These are phyloP conservation scores for Orbilia javanica DNA, from an alignment of 2,329 filamentous ascomycete genomes.

Conservation along the genomic window DNA sequence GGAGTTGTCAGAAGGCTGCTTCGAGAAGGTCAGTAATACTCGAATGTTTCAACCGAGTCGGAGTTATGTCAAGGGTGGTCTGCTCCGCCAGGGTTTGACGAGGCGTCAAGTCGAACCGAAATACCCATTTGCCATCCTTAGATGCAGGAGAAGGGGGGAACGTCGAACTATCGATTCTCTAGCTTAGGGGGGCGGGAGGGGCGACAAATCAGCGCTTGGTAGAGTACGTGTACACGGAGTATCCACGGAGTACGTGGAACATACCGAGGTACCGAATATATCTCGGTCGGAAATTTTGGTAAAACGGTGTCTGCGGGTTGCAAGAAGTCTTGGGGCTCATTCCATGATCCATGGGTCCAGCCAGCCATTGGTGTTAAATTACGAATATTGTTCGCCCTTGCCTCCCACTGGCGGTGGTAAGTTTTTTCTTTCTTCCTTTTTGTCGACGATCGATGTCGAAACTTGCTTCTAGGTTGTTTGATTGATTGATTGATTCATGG, in stretches of 20 bases:
- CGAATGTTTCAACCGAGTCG: conserved; percentile 29
- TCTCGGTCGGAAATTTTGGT: neutral
- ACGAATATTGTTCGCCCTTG: conserved; percentile 56
- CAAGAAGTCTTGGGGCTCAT: neutral
- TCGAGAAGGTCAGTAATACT: conserved; percentile 41
- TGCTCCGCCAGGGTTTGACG: conserved; percentile 3
- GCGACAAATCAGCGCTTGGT: neutral
- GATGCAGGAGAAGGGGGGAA: conserved; percentile 34
- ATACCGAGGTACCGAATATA: too few species aligned
- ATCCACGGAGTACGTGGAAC: neutral
- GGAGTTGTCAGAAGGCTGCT: conserved; percentile 8
- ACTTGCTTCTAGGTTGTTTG: neutral
- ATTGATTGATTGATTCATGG: neutral
- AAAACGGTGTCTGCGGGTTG: neutral
- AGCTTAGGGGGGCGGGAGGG: neutral
- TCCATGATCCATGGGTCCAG: conserved; percentile 30
- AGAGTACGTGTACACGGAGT: neutral
- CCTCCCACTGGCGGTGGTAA: conserved; percentile 23
- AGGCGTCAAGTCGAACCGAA: conserved; percentile 48
- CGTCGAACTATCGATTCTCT: neutral
- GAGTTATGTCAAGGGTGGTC: conserved; percentile 16
- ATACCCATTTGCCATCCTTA: conserved; percentile 28
- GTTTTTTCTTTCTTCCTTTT: neutral
- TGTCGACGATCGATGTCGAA: neutral
- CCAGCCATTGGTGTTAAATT: conserved; percentile 46